Evolutionary conservation across 2,329 filamentous ascomycete genomes (phyloP).

Genomic region (Hymenoscyphus repandus): DNA sequence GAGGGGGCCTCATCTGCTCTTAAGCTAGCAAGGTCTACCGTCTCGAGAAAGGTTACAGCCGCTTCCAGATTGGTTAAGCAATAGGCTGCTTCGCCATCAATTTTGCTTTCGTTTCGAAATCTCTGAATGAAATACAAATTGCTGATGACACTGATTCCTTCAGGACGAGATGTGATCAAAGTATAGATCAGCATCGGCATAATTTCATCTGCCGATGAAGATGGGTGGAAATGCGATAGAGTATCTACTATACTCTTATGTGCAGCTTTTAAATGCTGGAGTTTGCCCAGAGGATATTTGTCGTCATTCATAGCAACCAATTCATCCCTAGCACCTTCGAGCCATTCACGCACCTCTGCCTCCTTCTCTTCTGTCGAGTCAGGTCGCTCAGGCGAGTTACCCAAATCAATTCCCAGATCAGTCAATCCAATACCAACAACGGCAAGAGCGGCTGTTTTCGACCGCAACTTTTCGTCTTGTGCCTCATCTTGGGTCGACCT

Average conservation of each 20-base stretch:
- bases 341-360: constrained; percentile 65
- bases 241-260: constrained; percentile 96
- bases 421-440: constrained; percentile 87
- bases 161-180: constrained; percentile 82
- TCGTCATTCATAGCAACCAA: constrained; percentile 80
- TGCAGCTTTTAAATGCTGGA: constrained; percentile 79
- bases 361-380: constrained; percentile 54
- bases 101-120: constrained; percentile 78
- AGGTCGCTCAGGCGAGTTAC: constrained; percentile 49
- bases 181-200: constrained; percentile 96
- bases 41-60: constrained; percentile 89
- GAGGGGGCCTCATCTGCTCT: constrained; percentile 72
- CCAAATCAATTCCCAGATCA: constrained; percentile 76
- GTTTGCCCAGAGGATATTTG: constrained; percentile 83
- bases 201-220: constrained; percentile 94
- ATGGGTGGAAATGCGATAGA: constrained; percentile 58
- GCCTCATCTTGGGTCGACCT: constrained; percentile 90
- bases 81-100: constrained; percentile 92
- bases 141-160: constrained; percentile 83
- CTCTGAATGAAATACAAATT: constrained; percentile 92
- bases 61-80: constrained; percentile 95
- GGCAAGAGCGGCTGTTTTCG: constrained; percentile 83
- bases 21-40: constrained; percentile 86
- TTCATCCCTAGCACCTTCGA: constrained; percentile 66
- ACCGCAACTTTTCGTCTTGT: constrained; percentile 87